Base-by-base conservation (phyloP, 208 protist species). In the Acanthamoeba lenticulata region DNA sequence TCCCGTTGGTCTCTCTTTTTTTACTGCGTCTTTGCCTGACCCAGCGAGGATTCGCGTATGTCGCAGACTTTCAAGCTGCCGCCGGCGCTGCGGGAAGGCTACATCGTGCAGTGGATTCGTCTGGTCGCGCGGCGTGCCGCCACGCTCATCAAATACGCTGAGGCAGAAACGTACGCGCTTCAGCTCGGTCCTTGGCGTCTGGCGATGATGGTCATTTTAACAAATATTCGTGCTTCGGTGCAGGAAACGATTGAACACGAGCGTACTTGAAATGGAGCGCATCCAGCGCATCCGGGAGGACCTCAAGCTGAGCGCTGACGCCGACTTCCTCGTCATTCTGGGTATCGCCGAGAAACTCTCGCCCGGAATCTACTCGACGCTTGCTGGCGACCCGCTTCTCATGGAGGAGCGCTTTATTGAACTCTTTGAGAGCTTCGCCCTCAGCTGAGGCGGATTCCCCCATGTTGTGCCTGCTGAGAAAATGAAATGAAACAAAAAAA, bases 271-370 rank as follows among this genome's bases (percentile, higher is more conserved):
- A 17, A 9, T 74, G n/a, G 45, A 94, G 27, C 62, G 44, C n/a
- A 74, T 94, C 5, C 38, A 88, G 47, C 32, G 47, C 2, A 94
- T 94, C 11, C 55, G 92, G 32, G n/a, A 69, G 42, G 65, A 94
- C 65, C 77, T 94, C 34, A 89, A 94, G 29, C 55, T 94, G 44
- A 38, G 32, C 21, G 47, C 55, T 6, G 92, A 94, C 27, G 67
- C 47, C 47, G 92, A 94, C 38, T 88, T 94, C 19, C 55, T 81
- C 32, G 29, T 94, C 9, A 36, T 94, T 24, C 47, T 94, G 36
- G 92, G 92, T 21, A 44, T 94, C 27, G 92, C 92, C 17, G 93
- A 94, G 93, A 94, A 94, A 29, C 44, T 93, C 24, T 94, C 52
- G 13, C 81, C 83, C 19, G 77, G 93, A 29, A 69, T 83, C 19